phyloP scores from a whole-genome alignment of 805 yeast genomes.

The Wickerhamiella azymoides region DNA sequence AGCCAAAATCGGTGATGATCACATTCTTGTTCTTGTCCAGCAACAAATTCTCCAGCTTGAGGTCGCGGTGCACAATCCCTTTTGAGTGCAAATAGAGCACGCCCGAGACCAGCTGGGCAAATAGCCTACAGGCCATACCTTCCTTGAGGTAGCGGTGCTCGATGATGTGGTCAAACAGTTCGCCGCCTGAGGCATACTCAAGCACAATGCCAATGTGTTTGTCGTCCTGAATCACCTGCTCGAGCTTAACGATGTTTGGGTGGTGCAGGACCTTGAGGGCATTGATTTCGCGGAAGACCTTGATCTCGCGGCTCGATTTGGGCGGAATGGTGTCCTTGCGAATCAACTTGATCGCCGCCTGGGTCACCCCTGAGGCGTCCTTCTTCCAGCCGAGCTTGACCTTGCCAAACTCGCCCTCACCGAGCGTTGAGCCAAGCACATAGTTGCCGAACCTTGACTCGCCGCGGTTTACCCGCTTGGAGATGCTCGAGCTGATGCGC shows the following conservation, averaged over 20 bases:
- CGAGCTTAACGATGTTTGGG: slow-evolving; percentile 84
- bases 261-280: slow-evolving; percentile 68
- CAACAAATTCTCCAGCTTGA: slow-evolving; percentile 58
- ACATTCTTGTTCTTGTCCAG: slow-evolving; percentile 79
- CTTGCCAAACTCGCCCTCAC: slow-evolving; percentile 97
- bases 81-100: slow-evolving; percentile 79
- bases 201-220: slow-evolving; percentile 91
- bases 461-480: slow-evolving; percentile 20
- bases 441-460: slow-evolving; percentile 68
- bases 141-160: slow-evolving; percentile 81
- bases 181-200: slow-evolving; percentile 97
- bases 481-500: slow-evolving; percentile 20
- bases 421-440: slow-evolving; percentile 80
- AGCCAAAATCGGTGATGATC: slow-evolving; percentile 83
- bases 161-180: slow-evolving; percentile 81
- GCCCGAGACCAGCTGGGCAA: slow-evolving; percentile 88
- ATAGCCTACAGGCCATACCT: slow-evolving; percentile 66
- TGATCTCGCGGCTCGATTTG: slow-evolving; percentile 72
- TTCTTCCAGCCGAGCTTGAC: slow-evolving; percentile 94
- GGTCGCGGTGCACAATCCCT: slow-evolving; percentile 67
- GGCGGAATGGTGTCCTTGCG: slow-evolving; percentile 79
- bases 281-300: slow-evolving; percentile 85
- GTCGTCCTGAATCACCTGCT: slow-evolving; percentile 86
- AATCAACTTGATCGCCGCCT: slow-evolving; percentile 87
- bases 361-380: slow-evolving; percentile 43